Evolutionary conservation across 805 yeast species (phyloP).

Genomic region (Komagataella pseudopastoris): DNA sequence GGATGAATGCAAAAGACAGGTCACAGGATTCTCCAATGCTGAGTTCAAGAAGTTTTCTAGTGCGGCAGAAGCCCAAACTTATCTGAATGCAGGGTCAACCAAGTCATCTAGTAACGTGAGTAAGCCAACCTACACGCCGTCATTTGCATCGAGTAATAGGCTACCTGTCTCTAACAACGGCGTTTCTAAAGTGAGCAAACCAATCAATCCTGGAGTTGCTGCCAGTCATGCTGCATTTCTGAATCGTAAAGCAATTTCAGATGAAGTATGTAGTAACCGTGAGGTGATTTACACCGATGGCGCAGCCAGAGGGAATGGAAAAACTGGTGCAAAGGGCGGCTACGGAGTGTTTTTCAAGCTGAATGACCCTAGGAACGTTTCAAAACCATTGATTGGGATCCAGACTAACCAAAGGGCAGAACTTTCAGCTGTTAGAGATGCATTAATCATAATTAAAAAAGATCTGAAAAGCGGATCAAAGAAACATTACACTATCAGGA

Average conservation of each 20-base stretch:
- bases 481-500: constrained; percentile 26
- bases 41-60: constrained; percentile 40
- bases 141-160: not conserved
- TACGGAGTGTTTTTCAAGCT: constrained; percentile 65
- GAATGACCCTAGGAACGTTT: constrained; percentile 36
- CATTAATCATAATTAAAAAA: constrained; percentile 29
- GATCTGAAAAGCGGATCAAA: constrained; percentile 5
- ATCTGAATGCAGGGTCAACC: constrained; percentile 11
- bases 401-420: constrained; percentile 82
- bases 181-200: not conserved
- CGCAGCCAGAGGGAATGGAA: constrained; percentile 52
- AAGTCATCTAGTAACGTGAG: not conserved
- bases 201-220: not conserved
- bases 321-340: constrained; percentile 34
- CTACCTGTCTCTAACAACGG: not conserved
- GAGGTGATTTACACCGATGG: constrained; percentile 64
- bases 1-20: constrained; percentile 40
- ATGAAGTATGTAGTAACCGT: not conserved
- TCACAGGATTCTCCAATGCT: constrained; percentile 43
- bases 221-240: not conserved
- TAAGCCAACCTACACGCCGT: not conserved
- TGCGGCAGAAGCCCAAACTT: constrained; percentile 32
- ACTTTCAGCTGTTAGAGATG: constrained; percentile 48
- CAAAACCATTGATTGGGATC: constrained; percentile 32
- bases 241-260: not conserved